These are phyloP conservation scores for Penicillium manginii DNA, from an alignment of 495 filamentous ascomycete genomes.

Conservation along the genomic window DNA sequence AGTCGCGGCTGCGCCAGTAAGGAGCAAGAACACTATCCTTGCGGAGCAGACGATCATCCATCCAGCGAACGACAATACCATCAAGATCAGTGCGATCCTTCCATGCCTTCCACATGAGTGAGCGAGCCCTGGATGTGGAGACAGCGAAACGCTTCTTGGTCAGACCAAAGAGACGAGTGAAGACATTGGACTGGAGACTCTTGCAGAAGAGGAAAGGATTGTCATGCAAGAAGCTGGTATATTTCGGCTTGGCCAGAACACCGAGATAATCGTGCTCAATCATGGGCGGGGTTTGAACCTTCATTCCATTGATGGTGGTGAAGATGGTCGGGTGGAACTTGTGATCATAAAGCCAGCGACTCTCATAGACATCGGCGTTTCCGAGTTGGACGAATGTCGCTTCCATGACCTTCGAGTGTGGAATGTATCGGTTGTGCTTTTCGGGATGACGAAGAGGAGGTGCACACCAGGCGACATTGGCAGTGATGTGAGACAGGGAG, in stretches of 20 bases:
- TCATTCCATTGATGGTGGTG: conserved; percentile 59
- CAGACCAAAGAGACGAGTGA: conserved; percentile 50
- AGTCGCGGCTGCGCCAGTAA: conserved; percentile 62
- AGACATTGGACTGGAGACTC: conserved; percentile 47
- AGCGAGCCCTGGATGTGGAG: conserved; percentile 61
- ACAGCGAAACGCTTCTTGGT: conserved; percentile 56
- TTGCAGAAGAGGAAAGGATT: conserved; percentile 59
- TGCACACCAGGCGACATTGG: conserved; percentile 62
- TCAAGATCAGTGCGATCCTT: conserved; percentile 61
- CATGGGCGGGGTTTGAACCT: conserved; percentile 60
- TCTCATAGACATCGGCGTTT: conserved; percentile 54
- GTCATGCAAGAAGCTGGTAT: conserved; percentile 58
- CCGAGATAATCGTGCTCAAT: conserved; percentile 60
- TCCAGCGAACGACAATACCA: conserved; percentile 63
- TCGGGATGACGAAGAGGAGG: conserved; percentile 55
- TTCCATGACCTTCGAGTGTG: conserved; percentile 61
- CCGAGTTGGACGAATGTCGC: conserved; percentile 57
- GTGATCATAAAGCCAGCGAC: conserved; percentile 63
- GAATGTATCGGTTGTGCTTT: conserved; percentile 61
- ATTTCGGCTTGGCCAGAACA: conserved; percentile 58
- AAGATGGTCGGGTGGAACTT: conserved; percentile 64
- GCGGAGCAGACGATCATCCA: conserved; percentile 64
- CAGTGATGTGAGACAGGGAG: conserved; percentile 56
- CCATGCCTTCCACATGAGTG: conserved; percentile 68
- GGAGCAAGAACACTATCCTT: conserved; percentile 54